These are phyloP conservation scores for Stagonosporopsis tanaceti DNA, from an alignment of 2,329 filamentous ascomycete genomes.

Conservation along the genomic window DNA sequence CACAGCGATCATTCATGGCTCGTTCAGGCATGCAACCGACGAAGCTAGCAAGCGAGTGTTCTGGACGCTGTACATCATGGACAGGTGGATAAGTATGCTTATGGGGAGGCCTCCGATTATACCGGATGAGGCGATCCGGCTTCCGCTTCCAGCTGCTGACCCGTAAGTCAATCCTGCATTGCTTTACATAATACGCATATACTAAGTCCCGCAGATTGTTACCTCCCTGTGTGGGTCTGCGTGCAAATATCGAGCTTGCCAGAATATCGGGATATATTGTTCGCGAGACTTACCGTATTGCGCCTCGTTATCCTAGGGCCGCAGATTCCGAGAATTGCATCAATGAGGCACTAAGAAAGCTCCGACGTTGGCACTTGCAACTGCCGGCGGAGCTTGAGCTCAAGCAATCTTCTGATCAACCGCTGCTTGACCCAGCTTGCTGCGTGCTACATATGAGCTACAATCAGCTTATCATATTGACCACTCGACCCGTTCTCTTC, in stretches of 20 bases:
- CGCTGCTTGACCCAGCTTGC: slow-evolving; percentile 30
- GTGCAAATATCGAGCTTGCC: slow-evolving; percentile 35
- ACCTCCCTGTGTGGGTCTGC: slow-evolving; percentile 33
- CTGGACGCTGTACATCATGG: slow-evolving; percentile 40
- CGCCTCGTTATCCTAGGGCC: slow-evolving; percentile 22
- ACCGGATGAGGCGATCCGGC: slow-evolving; percentile 35
- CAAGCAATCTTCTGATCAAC: slow-evolving; percentile 4
- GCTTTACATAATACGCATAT: neutral
- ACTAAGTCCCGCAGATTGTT: slow-evolving; percentile 27
- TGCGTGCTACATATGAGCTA: slow-evolving; percentile 35
- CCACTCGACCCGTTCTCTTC: slow-evolving; percentile 36
- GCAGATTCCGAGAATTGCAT: slow-evolving; percentile 20
- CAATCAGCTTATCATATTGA: slow-evolving; percentile 36
- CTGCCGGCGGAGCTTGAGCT: slow-evolving; percentile 27
- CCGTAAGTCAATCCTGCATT: slow-evolving; percentile 26
- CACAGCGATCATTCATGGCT: slow-evolving; percentile 37
- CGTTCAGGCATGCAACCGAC: slow-evolving; percentile 28
- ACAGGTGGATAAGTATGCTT: slow-evolving; percentile 38
- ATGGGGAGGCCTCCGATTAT: slow-evolving; percentile 39
- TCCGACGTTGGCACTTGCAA: slow-evolving; percentile 30
- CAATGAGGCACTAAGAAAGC: slow-evolving; percentile 31
- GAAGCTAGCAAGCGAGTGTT: slow-evolving; percentile 32
- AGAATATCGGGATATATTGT: slow-evolving; percentile 37
- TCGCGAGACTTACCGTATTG: slow-evolving; percentile 37
- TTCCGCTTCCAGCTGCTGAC: slow-evolving; percentile 31